Percentiles rank a stretch among this genome's conserved stretches.
These are phyloP conservation scores for Cichorium intybus DNA, from an alignment of 140 eudicot genomes.

Conservation along the genomic window DNA sequence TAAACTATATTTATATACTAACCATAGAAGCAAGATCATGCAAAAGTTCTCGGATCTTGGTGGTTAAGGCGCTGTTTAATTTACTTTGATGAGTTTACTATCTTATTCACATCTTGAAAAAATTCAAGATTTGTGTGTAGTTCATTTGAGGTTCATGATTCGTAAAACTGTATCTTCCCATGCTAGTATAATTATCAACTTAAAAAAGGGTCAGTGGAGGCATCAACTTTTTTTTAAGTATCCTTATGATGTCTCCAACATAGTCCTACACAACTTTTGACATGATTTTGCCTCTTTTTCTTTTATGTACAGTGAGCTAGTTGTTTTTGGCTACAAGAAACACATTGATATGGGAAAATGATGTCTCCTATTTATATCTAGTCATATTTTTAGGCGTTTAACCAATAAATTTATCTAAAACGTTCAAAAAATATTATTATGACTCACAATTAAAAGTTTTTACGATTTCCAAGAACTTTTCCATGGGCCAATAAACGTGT, in stretches of 20 bases:
- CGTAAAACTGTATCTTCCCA: not conserved
- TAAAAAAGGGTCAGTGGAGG: not conserved
- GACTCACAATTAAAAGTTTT: too few species aligned
- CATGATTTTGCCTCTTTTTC: not conserved
- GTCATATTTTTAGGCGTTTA: too few species aligned
- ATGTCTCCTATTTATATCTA: too few species aligned
- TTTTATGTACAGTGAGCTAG: not conserved
- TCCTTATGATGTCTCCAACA: slow-evolving; percentile 15
- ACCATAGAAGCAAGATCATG: slow-evolving; percentile 31
- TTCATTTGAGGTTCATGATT: slow-evolving; percentile 35
- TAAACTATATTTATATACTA: slow-evolving; percentile 26
- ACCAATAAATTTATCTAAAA: too few species aligned
- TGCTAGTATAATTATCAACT: slow-evolving; percentile 2
- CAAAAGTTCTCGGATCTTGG: slow-evolving; percentile 34
- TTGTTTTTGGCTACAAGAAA: not conserved
- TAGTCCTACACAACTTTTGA: not conserved
- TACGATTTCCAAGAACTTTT: too few species aligned
- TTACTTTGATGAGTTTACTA: slow-evolving; percentile 27
- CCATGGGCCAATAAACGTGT: too few species aligned
- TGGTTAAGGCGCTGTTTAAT: slow-evolving; percentile 24
- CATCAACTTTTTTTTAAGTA: slow-evolving; percentile 1
- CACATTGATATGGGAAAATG: too few species aligned
- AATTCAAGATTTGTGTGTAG: slow-evolving; percentile 21
- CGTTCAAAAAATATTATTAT: too few species aligned
- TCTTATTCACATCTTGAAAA: slow-evolving; percentile 26